These are phyloP conservation scores for Rhodotorula mucilaginosa DNA, from an alignment of 1,284 basidiomycete species.

Conservation along the genomic window DNA sequence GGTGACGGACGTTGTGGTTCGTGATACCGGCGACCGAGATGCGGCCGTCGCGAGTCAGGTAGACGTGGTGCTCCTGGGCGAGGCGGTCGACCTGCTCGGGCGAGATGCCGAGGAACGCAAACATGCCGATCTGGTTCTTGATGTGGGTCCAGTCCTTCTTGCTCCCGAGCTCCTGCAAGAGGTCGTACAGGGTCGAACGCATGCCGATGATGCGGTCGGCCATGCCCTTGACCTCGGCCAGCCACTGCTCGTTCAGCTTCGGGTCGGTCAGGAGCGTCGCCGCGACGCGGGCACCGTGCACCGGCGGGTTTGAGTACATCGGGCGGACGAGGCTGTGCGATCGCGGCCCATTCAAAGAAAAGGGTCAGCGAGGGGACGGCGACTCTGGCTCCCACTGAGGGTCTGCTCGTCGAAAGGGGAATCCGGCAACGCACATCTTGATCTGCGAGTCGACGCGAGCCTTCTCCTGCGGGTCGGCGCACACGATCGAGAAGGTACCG, in stretches of 20 bases:
- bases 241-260: slow-evolving; percentile 51
- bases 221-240: slow-evolving; percentile 82
- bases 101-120: slow-evolving; percentile 37
- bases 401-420: too few species aligned
- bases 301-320: slow-evolving; percentile 97
- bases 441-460: slow-evolving; percentile 47
- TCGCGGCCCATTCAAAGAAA: too few species aligned
- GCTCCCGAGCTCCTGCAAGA: slow-evolving; percentile 76
- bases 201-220: slow-evolving; percentile 86
- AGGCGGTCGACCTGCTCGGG: slow-evolving; percentile 67
- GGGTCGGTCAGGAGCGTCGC: slow-evolving; percentile 51
- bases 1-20: slow-evolving; percentile 70
- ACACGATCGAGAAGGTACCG: slow-evolving; percentile 76
- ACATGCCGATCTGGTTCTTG: slow-evolving; percentile 82
- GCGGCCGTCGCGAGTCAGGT: slow-evolving; percentile 56
- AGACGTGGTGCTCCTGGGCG: slow-evolving; percentile 76
- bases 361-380: too few species aligned
- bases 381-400: too few species aligned
- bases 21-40: slow-evolving; percentile 65
- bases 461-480: slow-evolving; percentile 44
- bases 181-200: slow-evolving; percentile 73
- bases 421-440: slow-evolving; percentile 46
- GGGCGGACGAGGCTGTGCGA: slow-evolving; percentile 75
- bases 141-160: slow-evolving; percentile 76
- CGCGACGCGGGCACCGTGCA: slow-evolving; percentile 61